Evolutionary conservation across 2,329 filamentous ascomycete genomes (phyloP), one percentile per base, ranked within the genome.

Genomic region (Nothophoma quercina): DNA sequence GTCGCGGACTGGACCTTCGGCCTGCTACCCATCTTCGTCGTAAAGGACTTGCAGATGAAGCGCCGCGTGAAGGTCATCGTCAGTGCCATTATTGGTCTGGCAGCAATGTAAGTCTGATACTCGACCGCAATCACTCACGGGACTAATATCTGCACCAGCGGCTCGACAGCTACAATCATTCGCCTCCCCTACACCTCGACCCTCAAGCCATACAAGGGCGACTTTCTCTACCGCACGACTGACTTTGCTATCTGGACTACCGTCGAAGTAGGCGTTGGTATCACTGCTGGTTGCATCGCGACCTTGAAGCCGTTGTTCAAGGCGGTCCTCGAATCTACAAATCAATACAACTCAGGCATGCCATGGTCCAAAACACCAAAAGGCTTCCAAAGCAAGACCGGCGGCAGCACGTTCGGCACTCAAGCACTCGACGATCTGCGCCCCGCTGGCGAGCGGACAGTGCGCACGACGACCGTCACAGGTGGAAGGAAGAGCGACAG

Each of bases 11-110:
- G 65, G 65, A 62, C 65, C 1, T 68, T 69, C 42, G 68, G 61
- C 6, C 46, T 68, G n/a, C 53, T 70, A 8, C 68, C 68, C 9
- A 76, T 81, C 8, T 78, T 80, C 43, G 70, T 87, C 3, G 76
- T 87, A 7, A 80, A 77, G 70, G 78, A 80, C 25, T 65, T 86
- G 43, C 79, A 85, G 53, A 85, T 87, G 78, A 79, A 79, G 60
- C 65, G 58, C 18, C 75, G 75, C 51, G 79, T 78, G 12, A 86
- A 85, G 63, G 38, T 78, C 9, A 79, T 82, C 1, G 71, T 86
- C 22, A 78, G 80, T 13, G 73, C 75, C 2, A 75, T 87, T 41
- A 73, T 87, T 56, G 76, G 76, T 10, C 77, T 87, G 70, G 69
- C 68, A 12, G 67, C 69, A 16, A 63, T 71, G 67, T 70, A 60